Evolutionary conservation across 2,329 filamentous ascomycete genomes (phyloP).

Genomic region (Rutstroemia sydowiana): DNA sequence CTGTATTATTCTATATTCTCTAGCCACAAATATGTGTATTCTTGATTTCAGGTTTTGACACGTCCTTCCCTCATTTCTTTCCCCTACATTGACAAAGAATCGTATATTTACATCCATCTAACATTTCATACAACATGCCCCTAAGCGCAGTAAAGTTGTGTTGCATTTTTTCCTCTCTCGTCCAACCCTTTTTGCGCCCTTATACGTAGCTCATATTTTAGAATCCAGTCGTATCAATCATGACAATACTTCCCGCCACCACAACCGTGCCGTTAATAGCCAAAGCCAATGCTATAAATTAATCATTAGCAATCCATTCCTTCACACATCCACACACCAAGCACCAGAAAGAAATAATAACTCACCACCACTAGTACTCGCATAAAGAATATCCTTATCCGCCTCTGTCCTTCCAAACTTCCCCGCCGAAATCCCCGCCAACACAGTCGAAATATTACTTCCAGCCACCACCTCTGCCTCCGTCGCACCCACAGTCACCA

Average conservation of each 20-base stretch:
- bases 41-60: too few relatives aligned
- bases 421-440: conserved; percentile 15
- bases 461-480: conserved; percentile 10
- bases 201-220: too few relatives aligned
- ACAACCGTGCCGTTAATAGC: conserved; percentile 3
- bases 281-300: not conserved
- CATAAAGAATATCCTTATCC: conserved; percentile 12
- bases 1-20: too few relatives aligned
- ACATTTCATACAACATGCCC: too few relatives aligned
- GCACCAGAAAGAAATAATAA: not conserved
- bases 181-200: too few relatives aligned
- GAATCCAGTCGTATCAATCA: not conserved
- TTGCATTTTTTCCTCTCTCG: too few relatives aligned
- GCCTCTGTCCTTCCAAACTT: conserved; percentile 13
- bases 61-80: too few relatives aligned
- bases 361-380: conserved; percentile 17
- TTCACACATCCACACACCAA: not conserved
- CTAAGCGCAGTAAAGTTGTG: too few relatives aligned
- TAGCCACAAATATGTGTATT: too few relatives aligned
- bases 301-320: not conserved
- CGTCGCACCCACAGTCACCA: not conserved
- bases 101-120: too few relatives aligned
- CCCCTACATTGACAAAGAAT: too few relatives aligned
- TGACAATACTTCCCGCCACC: conserved; percentile 1
- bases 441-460: conserved; percentile 6